These are phyloP conservation scores for Glycine soja DNA, from an alignment of 306 rosid genomes.

Conservation along the genomic window DNA sequence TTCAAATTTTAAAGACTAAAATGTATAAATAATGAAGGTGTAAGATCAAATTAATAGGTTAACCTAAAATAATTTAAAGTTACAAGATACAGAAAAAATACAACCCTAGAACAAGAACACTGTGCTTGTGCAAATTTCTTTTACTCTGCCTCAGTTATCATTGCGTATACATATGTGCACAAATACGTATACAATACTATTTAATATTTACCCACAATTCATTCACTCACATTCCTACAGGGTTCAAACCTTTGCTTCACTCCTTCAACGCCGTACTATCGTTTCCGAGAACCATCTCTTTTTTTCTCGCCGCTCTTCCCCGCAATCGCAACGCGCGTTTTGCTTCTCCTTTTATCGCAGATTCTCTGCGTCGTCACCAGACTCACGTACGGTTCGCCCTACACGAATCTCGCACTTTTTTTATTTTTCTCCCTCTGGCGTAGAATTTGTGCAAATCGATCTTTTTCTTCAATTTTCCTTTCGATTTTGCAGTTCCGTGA, in stretches of 20 bases:
- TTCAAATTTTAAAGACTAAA: too few species aligned
- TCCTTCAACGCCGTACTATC: slow-evolving; percentile 5
- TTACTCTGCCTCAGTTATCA: too few species aligned
- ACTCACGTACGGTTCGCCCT: background rate
- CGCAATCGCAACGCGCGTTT: background rate
- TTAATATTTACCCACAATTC: too few species aligned
- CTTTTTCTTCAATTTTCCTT: background rate
- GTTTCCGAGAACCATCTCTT: background rate
- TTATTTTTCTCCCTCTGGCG: background rate
- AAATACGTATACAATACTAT: too few species aligned
- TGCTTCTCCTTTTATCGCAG: background rate
- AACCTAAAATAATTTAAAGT: too few species aligned
- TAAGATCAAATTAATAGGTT: too few species aligned
- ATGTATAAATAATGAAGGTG: too few species aligned
- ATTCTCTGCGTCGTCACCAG: background rate
- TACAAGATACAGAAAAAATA: too few species aligned
- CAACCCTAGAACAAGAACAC: slow-evolving; percentile 2
- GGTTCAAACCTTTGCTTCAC: background rate
- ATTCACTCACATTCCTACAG: background rate
- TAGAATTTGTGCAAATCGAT: background rate
- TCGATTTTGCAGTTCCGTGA: slow-evolving; percentile 42
- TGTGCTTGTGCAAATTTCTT: background rate
- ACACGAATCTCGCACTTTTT: background rate
- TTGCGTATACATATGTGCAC: too few species aligned
- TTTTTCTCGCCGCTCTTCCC: background rate